Conservation (phyloP, 1,284 basidiomycete species). For the Xerocomus nothofagi region DNA sequence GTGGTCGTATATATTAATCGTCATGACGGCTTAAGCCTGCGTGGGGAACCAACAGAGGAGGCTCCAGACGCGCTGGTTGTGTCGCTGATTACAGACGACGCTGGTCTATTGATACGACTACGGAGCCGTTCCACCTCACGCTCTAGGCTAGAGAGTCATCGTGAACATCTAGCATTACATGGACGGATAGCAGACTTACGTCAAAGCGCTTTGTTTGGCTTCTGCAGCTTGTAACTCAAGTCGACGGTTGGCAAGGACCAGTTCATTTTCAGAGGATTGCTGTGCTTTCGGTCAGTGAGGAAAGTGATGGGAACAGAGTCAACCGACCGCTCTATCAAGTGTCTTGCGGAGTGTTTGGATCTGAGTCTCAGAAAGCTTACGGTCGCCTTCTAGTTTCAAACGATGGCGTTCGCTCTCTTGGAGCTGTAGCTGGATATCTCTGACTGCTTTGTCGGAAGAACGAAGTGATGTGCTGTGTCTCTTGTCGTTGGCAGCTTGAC, state of each 20-base stretch:
- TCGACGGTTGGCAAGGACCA: slow-evolving; percentile 70
- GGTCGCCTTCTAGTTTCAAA: slow-evolving; percentile 62
- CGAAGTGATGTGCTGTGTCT: slow-evolving; percentile 49
- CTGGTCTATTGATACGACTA: slow-evolving; percentile 57
- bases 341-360: slow-evolving; percentile 53
- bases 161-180: slow-evolving; percentile 6
- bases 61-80: slow-evolving; percentile 20
- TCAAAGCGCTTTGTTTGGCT: slow-evolving; percentile 66
- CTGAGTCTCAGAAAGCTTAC: slow-evolving; percentile 57
- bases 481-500: slow-evolving; percentile 49
- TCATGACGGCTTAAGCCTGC: slow-evolving; percentile 30
- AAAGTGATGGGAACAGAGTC: not conserved
- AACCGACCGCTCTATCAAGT: slow-evolving; percentile 54
- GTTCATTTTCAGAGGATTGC: slow-evolving; percentile 70
- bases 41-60: slow-evolving; percentile 35
- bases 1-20: not conserved
- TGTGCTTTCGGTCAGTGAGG: slow-evolving; percentile 31
- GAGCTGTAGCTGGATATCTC: slow-evolving; percentile 55
- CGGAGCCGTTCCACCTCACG: slow-evolving; percentile 69
- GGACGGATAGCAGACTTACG: slow-evolving; percentile 43
- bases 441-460: slow-evolving; percentile 51
- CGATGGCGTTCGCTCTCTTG: slow-evolving; percentile 63
- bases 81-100: slow-evolving; percentile 34
- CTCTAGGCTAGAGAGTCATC: slow-evolving; percentile 51
- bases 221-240: slow-evolving; percentile 75